These are phyloP conservation scores for Lactarius vividus DNA, from an alignment of 768 basidiomycete genomes.

Conservation along the genomic window DNA sequence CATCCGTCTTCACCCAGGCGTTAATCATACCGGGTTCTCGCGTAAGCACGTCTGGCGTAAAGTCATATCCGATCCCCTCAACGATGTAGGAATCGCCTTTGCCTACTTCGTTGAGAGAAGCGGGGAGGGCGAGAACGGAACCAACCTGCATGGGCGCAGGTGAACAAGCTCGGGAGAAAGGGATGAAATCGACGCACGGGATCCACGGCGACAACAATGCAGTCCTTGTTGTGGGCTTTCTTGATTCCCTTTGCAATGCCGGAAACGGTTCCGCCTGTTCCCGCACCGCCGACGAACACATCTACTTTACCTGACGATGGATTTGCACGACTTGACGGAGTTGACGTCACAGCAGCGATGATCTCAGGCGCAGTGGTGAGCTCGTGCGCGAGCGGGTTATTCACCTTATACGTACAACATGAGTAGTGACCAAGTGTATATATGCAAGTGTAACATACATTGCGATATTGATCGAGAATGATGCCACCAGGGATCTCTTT, in stretches of 20 bases:
- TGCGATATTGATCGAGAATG: slow-evolving; percentile 90
- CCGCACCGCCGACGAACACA: slow-evolving; percentile 80
- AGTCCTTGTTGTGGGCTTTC: slow-evolving; percentile 69
- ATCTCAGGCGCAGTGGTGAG: slow-evolving; percentile 90
- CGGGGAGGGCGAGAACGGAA: slow-evolving; percentile 79
- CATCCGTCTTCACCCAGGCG: slow-evolving; percentile 82
- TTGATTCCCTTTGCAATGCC: slow-evolving; percentile 80
- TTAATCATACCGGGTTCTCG: slow-evolving; percentile 60
- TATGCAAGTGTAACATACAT: slow-evolving; percentile 45
- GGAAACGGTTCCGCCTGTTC: slow-evolving; percentile 95
- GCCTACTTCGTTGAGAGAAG: slow-evolving; percentile 54
- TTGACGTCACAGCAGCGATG: slow-evolving; percentile 67
- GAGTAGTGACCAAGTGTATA: slow-evolving; percentile 4
- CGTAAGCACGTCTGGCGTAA: slow-evolving; percentile 82
- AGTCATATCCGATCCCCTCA: slow-evolving; percentile 98
- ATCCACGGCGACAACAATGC: slow-evolving; percentile 83
- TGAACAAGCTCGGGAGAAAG: background rate
- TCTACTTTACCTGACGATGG: slow-evolving; percentile 77
- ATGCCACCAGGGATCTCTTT: slow-evolving; percentile 78
- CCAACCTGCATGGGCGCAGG: slow-evolving; percentile 55
- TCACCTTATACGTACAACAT: slow-evolving; percentile 42
- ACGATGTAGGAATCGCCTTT: slow-evolving; percentile 63
- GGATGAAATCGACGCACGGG: slow-evolving; percentile 58
- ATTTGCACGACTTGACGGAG: slow-evolving; percentile 52
- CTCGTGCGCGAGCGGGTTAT: slow-evolving; percentile 93